Evolutionary conservation across 2,329 filamentous ascomycete genomes (phyloP).

Genomic region (Geoglossum cookeanum): DNA sequence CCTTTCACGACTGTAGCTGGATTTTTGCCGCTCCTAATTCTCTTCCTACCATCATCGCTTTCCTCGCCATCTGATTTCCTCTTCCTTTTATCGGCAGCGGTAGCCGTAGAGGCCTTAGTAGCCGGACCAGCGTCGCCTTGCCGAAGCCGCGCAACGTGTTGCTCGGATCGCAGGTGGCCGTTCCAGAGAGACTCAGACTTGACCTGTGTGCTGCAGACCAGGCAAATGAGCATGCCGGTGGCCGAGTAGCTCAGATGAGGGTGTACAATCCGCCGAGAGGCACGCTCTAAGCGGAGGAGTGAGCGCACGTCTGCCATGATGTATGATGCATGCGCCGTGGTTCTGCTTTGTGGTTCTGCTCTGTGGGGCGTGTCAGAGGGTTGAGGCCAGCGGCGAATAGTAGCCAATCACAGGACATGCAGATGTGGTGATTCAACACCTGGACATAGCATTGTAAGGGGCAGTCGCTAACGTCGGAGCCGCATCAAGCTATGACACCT

Average conservation of each 20-base stretch:
- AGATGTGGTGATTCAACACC: too few relatives aligned
- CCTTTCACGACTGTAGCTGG: slow-evolving; percentile 16
- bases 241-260: slow-evolving; percentile 49
- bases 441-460: too few relatives aligned
- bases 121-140: slow-evolving; percentile 10
- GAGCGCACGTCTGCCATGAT: slow-evolving; percentile 63
- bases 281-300: slow-evolving; percentile 59
- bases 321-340: neutral
- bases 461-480: too few relatives aligned
- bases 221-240: slow-evolving; percentile 47
- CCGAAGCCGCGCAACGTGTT: slow-evolving; percentile 24
- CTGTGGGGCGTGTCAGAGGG: too few relatives aligned
- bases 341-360: too few relatives aligned
- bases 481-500: too few relatives aligned
- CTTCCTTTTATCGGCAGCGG: slow-evolving; percentile 26
- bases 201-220: slow-evolving; percentile 42
- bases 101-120: slow-evolving; percentile 14
- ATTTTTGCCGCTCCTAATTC: slow-evolving; percentile 19
- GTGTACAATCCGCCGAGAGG: slow-evolving; percentile 52
- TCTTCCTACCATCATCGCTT: slow-evolving; percentile 4
- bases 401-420: too few relatives aligned
- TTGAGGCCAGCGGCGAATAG: too few relatives aligned
- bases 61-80: slow-evolving; percentile 28
- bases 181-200: slow-evolving; percentile 52
- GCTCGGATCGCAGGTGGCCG: slow-evolving; percentile 34